Conservation (phyloP, 495 filamentous ascomycete species). For the Entonaema liquescens region DNA sequence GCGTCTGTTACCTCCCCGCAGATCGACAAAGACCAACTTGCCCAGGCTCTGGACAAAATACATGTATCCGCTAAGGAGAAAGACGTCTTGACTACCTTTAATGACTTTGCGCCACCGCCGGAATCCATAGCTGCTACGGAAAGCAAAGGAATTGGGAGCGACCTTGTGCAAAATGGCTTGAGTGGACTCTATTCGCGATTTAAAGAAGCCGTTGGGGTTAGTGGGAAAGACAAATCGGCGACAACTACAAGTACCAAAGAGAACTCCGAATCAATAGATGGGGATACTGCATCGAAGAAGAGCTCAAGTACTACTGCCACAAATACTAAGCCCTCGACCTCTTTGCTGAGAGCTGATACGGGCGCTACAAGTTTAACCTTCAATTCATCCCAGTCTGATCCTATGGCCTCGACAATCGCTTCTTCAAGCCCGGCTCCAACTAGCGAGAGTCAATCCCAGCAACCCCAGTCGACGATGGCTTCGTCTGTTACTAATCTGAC, state of each 20-base stretch:
- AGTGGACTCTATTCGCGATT: conserved; percentile 87
- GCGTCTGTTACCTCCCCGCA: conserved; percentile 61
- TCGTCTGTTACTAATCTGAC: conserved; percentile 63
- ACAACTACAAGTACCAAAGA: conserved; percentile 14
- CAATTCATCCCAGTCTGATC: conserved; percentile 49
- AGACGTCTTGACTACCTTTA: conserved; percentile 83
- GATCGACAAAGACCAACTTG: conserved; percentile 74
- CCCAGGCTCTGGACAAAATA: conserved; percentile 81
- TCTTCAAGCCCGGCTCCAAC: conserved; percentile 49
- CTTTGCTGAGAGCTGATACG: conserved; percentile 48
- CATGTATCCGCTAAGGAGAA: conserved; percentile 84
- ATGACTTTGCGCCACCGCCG: conserved; percentile 77
- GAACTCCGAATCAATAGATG: conserved; percentile 49
- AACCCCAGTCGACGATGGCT: conserved; percentile 61
- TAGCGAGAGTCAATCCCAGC: conserved; percentile 48
- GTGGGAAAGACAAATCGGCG: conserved; percentile 66
- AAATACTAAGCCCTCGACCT: conserved; percentile 49
- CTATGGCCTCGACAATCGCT: conserved; percentile 47
- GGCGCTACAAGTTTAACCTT: conserved; percentile 48
- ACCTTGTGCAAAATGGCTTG: conserved; percentile 80
- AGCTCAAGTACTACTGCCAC: conserved; percentile 50
- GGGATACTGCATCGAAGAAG: conserved; percentile 50
- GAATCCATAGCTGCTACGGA: conserved; percentile 64
- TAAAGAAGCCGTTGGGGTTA: conserved; percentile 75
- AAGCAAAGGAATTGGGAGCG: conserved; percentile 71